Conservation (phyloP, 192 early-diverging fungal genomes). For the Chytriomyces sp. region DNA sequence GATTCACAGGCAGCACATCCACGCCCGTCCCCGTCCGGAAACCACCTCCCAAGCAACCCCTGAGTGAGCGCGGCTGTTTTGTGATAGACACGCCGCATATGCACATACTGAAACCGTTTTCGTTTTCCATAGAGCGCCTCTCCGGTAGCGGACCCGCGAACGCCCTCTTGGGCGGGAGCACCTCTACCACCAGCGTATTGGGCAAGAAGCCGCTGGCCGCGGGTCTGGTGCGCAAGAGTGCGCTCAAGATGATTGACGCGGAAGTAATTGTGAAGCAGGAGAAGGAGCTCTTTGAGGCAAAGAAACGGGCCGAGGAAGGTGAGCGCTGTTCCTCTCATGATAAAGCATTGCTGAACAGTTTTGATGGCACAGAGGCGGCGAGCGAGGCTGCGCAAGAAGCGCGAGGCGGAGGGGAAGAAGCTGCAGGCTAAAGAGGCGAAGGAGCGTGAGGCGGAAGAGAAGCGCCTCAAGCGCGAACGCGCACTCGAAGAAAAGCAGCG, state of each 20-base stretch:
- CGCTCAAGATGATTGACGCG: conserved; percentile 20
- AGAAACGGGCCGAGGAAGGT: conserved; percentile 11
- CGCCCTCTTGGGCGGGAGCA: background rate
- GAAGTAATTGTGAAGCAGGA: conserved; percentile 3
- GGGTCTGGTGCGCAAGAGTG: background rate
- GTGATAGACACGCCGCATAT: too few species aligned
- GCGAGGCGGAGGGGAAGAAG: conserved; percentile 22
- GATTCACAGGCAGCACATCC: background rate
- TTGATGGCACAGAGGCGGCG: conserved; percentile 1
- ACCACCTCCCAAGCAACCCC: background rate
- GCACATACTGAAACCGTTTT: too few species aligned
- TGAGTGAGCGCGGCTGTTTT: background rate
- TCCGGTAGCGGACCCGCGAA: background rate
- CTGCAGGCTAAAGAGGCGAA: conserved; percentile 15
- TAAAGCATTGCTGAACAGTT: background rate
- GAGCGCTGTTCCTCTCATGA: background rate
- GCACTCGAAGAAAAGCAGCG: conserved; percentile 18
- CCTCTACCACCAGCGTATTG: background rate
- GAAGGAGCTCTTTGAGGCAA: conserved; percentile 18
- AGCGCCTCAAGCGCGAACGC: conserved; percentile 3
- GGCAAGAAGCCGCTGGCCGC: background rate
- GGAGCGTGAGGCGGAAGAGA: conserved; percentile 29
- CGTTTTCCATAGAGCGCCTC: too few species aligned
- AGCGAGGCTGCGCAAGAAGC: conserved; percentile 20
- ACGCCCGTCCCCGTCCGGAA: background rate